Evolutionary conservation across 352 stramenopile species (phyloP).

Genomic region (Phytopythium kandeliae): DNA sequence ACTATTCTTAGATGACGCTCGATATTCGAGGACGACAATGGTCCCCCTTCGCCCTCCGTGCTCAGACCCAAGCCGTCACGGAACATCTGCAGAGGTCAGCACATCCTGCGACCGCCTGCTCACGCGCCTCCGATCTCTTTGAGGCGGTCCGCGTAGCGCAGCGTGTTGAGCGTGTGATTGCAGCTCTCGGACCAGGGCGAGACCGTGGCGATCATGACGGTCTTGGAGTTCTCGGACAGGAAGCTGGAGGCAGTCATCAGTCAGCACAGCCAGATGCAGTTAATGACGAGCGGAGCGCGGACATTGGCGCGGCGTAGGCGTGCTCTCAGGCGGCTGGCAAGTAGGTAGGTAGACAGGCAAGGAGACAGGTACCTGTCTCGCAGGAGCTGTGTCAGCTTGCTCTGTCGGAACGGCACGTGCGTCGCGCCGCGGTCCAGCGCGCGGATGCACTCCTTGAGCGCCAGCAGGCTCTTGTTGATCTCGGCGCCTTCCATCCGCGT

Average conservation of each 20-base stretch:
- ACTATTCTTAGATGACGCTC: too few species aligned
- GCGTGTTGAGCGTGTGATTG: constrained; percentile 96
- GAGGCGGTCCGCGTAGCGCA: constrained; percentile 94
- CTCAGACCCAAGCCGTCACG: neutral
- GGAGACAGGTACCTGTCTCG: constrained; percentile 40
- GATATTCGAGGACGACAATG: too few species aligned
- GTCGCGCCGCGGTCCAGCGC: constrained; percentile 82
- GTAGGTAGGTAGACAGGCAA: too few species aligned
- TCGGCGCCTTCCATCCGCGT: constrained; percentile 94
- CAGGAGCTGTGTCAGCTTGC: constrained; percentile 94
- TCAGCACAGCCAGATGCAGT: too few species aligned
- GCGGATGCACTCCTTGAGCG: constrained; percentile 97
- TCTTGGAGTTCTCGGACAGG: constrained; percentile 88
- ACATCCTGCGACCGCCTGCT: too few species aligned
- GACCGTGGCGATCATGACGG: constrained; percentile 94
- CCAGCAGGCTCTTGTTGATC: constrained; percentile 96
- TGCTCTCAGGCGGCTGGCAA: too few species aligned
- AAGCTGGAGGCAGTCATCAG: too few species aligned
- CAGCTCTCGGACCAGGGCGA: constrained; percentile 91
- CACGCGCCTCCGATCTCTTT: constrained; percentile 79
- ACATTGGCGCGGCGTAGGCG: too few species aligned
- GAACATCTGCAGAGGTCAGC: neutral
- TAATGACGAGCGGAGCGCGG: too few species aligned
- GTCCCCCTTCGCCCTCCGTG: too few species aligned
- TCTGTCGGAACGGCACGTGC: constrained; percentile 93